Evolutionary conservation across 1,284 basidiomycete species (phyloP).

Genomic region (Microbotryum silenes-acaulis): DNA sequence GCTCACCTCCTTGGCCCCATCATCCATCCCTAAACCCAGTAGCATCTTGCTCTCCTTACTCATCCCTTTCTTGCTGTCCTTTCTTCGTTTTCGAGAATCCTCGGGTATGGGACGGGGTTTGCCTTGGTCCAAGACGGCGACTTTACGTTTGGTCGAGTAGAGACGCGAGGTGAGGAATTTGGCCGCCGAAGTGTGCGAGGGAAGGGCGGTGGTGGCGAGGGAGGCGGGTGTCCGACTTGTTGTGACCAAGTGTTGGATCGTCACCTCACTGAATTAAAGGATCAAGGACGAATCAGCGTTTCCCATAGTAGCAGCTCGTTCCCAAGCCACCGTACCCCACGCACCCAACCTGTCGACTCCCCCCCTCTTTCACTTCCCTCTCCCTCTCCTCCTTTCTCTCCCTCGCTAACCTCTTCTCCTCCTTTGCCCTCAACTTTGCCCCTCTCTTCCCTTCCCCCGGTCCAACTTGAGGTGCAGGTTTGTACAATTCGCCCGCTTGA

Average conservation of each 20-base stretch:
- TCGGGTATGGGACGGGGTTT: not conserved
- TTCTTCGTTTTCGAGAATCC: constrained; percentile 12
- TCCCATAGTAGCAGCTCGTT: not conserved
- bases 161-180: constrained; percentile 29
- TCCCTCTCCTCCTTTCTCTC: constrained; percentile 13
- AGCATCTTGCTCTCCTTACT: constrained; percentile 22
- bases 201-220: constrained; percentile 20
- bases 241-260: constrained; percentile 22
- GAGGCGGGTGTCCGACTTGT: constrained; percentile 10
- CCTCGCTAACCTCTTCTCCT: constrained; percentile 8
- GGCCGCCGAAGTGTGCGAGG: constrained; percentile 25
- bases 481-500: constrained; percentile 20
- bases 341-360: constrained; percentile 17
- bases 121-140: constrained; percentile 24
- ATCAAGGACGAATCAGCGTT: not conserved
- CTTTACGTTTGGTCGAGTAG: constrained; percentile 28
- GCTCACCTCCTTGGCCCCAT: constrained; percentile 9
- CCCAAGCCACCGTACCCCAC: not conserved
- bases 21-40: constrained; percentile 22
- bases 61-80: constrained; percentile 16
- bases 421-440: constrained; percentile 8
- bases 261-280: constrained; percentile 16
- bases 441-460: constrained; percentile 19
- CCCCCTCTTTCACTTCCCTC: constrained; percentile 14
- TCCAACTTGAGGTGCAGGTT: not conserved